Evolutionary conservation across 306 rosid species (phyloP), one percentile per base, ranked within the genome.

Genomic region (Glycine latifolia): DNA sequence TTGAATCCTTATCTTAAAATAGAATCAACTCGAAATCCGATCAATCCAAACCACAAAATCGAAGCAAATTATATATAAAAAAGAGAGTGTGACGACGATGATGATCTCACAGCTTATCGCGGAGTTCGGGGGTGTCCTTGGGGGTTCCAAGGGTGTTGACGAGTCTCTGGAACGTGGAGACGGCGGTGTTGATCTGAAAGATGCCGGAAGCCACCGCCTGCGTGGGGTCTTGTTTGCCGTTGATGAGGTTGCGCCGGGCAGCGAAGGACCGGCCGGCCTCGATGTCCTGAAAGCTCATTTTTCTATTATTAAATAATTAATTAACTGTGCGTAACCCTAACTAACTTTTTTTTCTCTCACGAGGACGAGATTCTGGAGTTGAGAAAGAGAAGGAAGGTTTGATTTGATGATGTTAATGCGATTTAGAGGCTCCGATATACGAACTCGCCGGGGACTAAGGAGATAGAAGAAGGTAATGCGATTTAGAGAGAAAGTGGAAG

Each of bases 61-160:
- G 68, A 17, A 39, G 35, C 55, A 48, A 8, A 44, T 53, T 0
- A 39, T 4, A 54, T 10, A 60, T 10, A 47, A 49, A 26, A 1
- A 26, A 26, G 31, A 26, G 31, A 26, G 31, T 26, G 31, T 26
- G 31, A 26, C 2, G 31, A 26, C 1, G 31, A 26, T 26, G 46
- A 12, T n/a, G 44, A 37, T 85, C 97, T 88, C 78, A 95, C 98
- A 95, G 92, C 90, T 92, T 95, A 8, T 95, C 97, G 17, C 98
- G 98, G 52, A 95, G 93, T 73, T 90, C 98, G 4, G 92, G 95
- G 46, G 98, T 95, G 85, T 95, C 98, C 76, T 92, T 95, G 0
- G 98, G 98, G 74, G 98, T 95, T n/a, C 98, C 98, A 66, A 95
- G 89, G 84, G 98, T 92, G 85, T 95, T 92, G 78, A 95, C 98